These are phyloP conservation scores for Avena sativa DNA, from an alignment of 176 grass and related monocot genomes.

Conservation along the genomic window DNA sequence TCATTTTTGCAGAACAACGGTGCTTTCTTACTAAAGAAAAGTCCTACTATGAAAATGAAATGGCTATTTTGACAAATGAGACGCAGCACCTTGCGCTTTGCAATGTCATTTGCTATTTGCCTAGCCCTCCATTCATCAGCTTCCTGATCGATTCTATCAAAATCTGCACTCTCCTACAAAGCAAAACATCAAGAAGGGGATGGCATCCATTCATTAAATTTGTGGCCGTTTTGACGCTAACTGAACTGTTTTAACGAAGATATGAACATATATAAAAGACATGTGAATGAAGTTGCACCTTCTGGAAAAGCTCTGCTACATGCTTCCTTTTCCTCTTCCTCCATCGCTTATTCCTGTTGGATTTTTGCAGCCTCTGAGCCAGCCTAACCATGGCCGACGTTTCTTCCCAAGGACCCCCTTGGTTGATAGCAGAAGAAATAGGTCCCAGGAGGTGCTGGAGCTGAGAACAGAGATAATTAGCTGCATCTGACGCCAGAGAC, in stretches of 20 bases:
- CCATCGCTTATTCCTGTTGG: constrained; percentile 84
- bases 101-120: constrained; percentile 90
- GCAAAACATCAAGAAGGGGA: constrained; percentile 39
- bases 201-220: neutral
- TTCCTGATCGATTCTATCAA: constrained; percentile 73
- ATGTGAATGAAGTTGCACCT: constrained; percentile 45
- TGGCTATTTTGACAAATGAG: constrained; percentile 13
- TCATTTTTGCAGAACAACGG: neutral
- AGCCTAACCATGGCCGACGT: constrained; percentile 60
- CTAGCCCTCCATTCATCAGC: constrained; percentile 95
- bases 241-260: neutral
- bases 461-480: constrained; percentile 61
- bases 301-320: constrained; percentile 63
- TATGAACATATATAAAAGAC: neutral
- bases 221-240: neutral
- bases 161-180: constrained; percentile 69
- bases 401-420: constrained; percentile 65
- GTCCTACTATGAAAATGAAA: constrained; percentile 5
- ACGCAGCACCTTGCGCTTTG: constrained; percentile 64
- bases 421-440: constrained; percentile 49
- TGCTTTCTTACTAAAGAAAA: neutral
- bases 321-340: constrained; percentile 80
- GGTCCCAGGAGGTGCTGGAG: constrained; percentile 68
- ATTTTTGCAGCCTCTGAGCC: constrained; percentile 85
- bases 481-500: constrained; percentile 62